Evolutionary conservation across 306 rosid species (phyloP), one percentile per base, ranked within the genome.

Genomic region (Lathyrus tuberosus): DNA sequence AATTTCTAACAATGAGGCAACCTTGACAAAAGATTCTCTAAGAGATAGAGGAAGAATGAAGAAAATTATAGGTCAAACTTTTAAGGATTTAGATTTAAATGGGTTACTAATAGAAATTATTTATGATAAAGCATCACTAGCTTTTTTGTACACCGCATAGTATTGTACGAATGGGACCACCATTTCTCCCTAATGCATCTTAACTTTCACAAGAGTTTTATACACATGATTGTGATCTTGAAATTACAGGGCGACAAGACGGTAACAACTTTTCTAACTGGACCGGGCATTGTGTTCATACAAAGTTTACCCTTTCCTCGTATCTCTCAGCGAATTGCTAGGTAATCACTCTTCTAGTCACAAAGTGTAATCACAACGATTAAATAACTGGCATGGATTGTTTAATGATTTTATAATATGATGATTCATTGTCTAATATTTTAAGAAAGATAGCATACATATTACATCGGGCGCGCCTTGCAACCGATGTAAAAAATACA

Each of bases 251-350:
- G 93, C 57, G 99, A 89, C 77, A 95, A 91, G 84, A 71, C 86
- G 15, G 93, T 89, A 48, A 95, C 92, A 5, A 96, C 96, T 64
- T 68, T 78, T 72, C 83, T 95, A 82, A 91, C 93, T 3, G 99
- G 99, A 69, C 99, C 99, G 37, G 99, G 99, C 64, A 87, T 95
- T 37, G 99, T 95, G 78, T 95, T 95, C 86, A 89, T 91, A 69
- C 99, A 95, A 84, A 95, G 99, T 70, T 89, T 91, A 80, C 97
- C 99, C 9, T 95, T 95, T 81, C 95, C 81, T 74, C 78, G 92
- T 78, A 76, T 95, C 78, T 95, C 97, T 43, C 97, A 89, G 83
- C 89, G 96, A 76, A 89, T 95, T 72, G 99, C 99, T 6, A 87
- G 99, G 99, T 95, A 85, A 70, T 53, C 18, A 11, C 57, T 60